These are phyloP conservation scores for fission yeast (Schizosaccharomyces pombe) DNA, from an alignment of 805 yeast genomes.

Conservation along the genomic window DNA sequence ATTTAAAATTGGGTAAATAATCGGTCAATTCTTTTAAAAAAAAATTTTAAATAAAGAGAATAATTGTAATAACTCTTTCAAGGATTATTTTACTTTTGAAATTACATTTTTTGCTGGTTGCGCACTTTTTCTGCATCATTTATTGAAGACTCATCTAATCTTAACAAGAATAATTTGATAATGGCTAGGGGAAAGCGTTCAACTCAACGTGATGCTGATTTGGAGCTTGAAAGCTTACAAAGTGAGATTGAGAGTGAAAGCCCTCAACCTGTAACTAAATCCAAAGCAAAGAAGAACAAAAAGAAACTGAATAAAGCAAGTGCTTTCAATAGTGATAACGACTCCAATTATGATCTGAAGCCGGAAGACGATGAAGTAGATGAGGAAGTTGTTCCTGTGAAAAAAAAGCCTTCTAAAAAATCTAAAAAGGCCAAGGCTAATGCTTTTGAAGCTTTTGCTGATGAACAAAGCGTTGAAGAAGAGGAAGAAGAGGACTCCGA, in stretches of 20 bases:
- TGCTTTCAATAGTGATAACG: neutral
- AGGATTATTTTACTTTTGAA: too few species aligned
- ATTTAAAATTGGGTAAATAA: too few species aligned
- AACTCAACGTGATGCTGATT: neutral
- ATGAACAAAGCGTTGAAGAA: constrained; percentile 3
- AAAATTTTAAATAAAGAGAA: too few species aligned
- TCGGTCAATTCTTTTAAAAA: too few species aligned
- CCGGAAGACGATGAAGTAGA: neutral
- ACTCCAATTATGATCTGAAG: neutral
- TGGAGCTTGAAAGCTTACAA: neutral
- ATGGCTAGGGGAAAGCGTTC: constrained; percentile 3
- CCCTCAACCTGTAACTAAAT: neutral
- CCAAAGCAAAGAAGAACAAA: neutral
- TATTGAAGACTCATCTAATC: too few species aligned
- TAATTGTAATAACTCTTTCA: too few species aligned
- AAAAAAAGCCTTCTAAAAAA: neutral
- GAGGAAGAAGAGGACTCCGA: constrained; percentile 4
- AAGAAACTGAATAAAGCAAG: neutral
- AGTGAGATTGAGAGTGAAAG: neutral
- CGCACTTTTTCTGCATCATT: too few species aligned
- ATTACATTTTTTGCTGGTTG: too few species aligned
- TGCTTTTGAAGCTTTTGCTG: constrained; percentile 3
- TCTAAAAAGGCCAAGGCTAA: neutral
- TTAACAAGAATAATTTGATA: neutral
- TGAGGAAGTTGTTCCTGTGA: neutral